Percentiles rank a stretch among this genome's conserved stretches.
phyloP scores from a whole-genome alignment of 306 rosid genomes.

The Cicer judaicum region DNA sequence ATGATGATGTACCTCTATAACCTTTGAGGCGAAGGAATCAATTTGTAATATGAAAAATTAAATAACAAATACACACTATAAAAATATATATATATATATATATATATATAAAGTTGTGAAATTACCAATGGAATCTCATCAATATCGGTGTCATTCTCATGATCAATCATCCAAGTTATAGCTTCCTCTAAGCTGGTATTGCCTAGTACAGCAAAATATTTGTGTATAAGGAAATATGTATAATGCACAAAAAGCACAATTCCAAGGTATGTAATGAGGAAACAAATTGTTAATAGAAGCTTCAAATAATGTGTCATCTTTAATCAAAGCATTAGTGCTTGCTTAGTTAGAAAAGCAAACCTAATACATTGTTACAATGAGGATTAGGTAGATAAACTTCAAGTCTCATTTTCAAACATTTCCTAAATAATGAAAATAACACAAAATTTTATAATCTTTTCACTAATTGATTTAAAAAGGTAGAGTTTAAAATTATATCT shows the following conservation, averaged over 20 bases:
- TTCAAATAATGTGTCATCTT: background rate
- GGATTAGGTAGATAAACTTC: background rate
- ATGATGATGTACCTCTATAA: no score
- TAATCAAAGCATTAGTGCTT: background rate
- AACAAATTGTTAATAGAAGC: background rate
- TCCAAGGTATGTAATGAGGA: background rate
- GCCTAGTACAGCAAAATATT: constrained; percentile 51
- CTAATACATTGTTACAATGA: background rate
- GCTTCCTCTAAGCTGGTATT: constrained; percentile 67
- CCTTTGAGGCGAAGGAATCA: background rate
- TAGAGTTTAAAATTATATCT: no score
- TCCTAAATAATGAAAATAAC: background rate
- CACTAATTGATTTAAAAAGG: no score
- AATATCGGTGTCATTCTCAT: constrained; percentile 71
- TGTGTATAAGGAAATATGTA: background rate
- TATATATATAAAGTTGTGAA: constrained; percentile 18
- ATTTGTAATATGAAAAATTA: background rate
- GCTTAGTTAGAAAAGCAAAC: background rate
- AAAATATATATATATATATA: background rate
- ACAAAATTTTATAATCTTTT: no score
- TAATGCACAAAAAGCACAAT: background rate
- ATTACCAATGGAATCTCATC: constrained; percentile 76
- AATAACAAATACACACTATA: background rate
- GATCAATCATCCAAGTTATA: constrained; percentile 73
- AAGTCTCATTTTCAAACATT: background rate